These are phyloP conservation scores for Tinospora cordifolia DNA, from an alignment of 164 flowering plant species.

Conservation along the genomic window DNA sequence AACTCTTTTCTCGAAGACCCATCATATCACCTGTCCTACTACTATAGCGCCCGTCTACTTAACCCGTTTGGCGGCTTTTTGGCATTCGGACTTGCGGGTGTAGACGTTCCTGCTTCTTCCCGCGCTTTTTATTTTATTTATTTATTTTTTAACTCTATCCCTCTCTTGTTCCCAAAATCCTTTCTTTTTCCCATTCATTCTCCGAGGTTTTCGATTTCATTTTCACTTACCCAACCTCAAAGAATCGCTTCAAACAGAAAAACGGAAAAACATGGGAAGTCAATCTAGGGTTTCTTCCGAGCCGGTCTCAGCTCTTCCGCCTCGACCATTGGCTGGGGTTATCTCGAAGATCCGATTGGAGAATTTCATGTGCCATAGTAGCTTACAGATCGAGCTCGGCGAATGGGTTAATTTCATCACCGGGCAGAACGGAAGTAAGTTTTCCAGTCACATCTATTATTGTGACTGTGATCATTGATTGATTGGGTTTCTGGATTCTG, in stretches of 20 bases:
- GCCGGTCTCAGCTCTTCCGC: conserved; percentile 6
- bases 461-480: background rate
- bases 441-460: background rate
- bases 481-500: background rate
- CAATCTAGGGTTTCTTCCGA: conserved; percentile 28
- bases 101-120: background rate
- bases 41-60: background rate
- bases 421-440: conserved; percentile 89
- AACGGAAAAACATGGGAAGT: conserved; percentile 27
- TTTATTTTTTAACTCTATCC: too few species aligned
- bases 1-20: background rate
- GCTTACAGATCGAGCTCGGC: conserved; percentile 57
- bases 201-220: background rate
- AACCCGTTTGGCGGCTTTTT: background rate
- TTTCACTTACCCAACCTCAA: conserved; percentile 24
- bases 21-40: background rate
- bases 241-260: background rate
- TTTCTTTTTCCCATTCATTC: background rate
- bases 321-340: conserved; percentile 48
- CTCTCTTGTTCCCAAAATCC: background rate
- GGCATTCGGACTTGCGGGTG: background rate
- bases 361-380: conserved; percentile 91
- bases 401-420: conserved; percentile 84
- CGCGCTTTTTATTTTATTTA: too few species aligned
- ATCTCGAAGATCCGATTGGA: conserved; percentile 56